These are phyloP conservation scores for Aphanomyces euteiches DNA, from an alignment of 352 stramenopile species.

Conservation along the genomic window DNA sequence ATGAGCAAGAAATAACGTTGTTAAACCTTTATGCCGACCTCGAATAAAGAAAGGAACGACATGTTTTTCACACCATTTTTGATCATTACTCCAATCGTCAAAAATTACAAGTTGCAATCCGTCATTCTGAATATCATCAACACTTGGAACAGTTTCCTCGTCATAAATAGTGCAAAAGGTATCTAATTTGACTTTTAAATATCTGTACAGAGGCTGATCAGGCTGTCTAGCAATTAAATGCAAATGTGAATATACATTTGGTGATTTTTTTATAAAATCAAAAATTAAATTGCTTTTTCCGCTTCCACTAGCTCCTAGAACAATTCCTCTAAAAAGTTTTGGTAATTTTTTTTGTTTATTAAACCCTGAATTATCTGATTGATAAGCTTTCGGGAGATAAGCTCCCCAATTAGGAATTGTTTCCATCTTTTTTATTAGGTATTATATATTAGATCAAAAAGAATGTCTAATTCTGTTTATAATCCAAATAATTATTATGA, in stretches of 20 bases:
- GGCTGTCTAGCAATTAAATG: slow-evolving; percentile 1
- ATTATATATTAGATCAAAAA: too few relatives aligned
- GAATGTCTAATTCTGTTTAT: too few relatives aligned
- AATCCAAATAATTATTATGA: too few relatives aligned
- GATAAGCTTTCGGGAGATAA: too few relatives aligned
- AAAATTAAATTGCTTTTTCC: slow-evolving; percentile 12
- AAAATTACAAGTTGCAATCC: slow-evolving; percentile 8
- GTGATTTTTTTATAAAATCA: slow-evolving; percentile 2
- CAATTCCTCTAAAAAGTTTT: too few relatives aligned
- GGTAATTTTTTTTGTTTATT: too few relatives aligned
- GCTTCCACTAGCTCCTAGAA: too few relatives aligned
- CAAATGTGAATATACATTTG: slow-evolving; percentile 13
- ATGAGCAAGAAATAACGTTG: neutral
- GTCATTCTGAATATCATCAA: slow-evolving; percentile 1
- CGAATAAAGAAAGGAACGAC: slow-evolving; percentile 2
- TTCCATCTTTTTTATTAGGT: too few relatives aligned
- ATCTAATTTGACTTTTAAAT: slow-evolving; percentile 9
- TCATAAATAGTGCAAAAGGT: slow-evolving; percentile 9
- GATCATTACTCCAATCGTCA: neutral
- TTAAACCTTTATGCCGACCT: neutral
- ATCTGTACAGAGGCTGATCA: slow-evolving; percentile 5
- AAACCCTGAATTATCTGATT: too few relatives aligned
- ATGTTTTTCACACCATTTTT: neutral
- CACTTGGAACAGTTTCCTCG: neutral
- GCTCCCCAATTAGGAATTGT: too few relatives aligned